Conservation (phyloP, 345 rosid genomes). For the Eutrema japonicum region DNA sequence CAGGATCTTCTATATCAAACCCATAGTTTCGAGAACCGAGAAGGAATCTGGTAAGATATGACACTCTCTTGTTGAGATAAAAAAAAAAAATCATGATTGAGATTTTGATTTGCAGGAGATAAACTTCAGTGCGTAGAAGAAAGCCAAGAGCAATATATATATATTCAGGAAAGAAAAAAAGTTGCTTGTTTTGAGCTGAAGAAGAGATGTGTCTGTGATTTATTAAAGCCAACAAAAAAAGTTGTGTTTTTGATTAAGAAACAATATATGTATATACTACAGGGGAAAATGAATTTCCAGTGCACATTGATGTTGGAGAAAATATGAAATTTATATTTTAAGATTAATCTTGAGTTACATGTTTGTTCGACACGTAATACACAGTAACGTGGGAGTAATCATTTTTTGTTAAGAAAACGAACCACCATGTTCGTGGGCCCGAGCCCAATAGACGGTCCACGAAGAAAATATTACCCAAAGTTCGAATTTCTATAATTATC, state of each 20-base stretch:
- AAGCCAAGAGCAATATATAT: slow-evolving; percentile 10
- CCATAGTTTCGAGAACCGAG: slow-evolving; percentile 32
- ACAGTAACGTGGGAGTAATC: slow-evolving; percentile 32
- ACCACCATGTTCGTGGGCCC: slow-evolving; percentile 6
- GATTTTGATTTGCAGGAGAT: slow-evolving; percentile 29
- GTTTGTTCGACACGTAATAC: slow-evolving; percentile 34
- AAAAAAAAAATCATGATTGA: slow-evolving; percentile 2
- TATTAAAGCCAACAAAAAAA: neutral
- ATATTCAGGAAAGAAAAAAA: neutral
- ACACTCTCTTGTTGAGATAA: neutral
- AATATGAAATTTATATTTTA: neutral
- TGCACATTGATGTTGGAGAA: slow-evolving; percentile 13
- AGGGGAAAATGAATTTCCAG: neutral
- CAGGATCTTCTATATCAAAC: slow-evolving; percentile 38
- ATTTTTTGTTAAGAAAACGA: neutral
- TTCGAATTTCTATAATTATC: neutral
- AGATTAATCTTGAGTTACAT: slow-evolving; percentile 3
- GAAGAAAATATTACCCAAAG: neutral
- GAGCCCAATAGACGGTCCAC: slow-evolving; percentile 37
- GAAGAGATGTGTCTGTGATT: neutral
- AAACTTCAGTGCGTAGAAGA: slow-evolving; percentile 13
- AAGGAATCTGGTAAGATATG: slow-evolving; percentile 30
- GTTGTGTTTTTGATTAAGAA: neutral
- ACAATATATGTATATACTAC: slow-evolving; percentile 27
- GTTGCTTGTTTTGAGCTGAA: slow-evolving; percentile 28